phyloP scores from a whole-genome alignment of 192 early-diverging fungal species.

The Pilaira anomala region DNA sequence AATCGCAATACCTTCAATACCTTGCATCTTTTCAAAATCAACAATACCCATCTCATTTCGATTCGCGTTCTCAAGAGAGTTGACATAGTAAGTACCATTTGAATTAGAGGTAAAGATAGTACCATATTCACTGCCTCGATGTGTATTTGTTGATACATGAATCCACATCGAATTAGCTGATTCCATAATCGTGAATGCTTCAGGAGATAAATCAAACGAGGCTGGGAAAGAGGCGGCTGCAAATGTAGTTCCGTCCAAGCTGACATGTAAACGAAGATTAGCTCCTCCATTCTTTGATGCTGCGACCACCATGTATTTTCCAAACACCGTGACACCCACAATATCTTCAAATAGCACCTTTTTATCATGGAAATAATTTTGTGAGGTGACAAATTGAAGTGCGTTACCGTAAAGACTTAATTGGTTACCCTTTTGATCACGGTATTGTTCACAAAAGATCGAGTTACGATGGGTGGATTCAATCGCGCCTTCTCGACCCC shows the following conservation, averaged over 20 bases:
- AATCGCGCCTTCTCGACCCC: conserved; percentile 59
- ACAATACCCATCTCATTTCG: conserved; percentile 72
- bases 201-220: conserved; percentile 51
- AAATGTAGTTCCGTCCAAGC: conserved; percentile 70
- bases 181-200: conserved; percentile 73
- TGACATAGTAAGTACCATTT: conserved; percentile 80
- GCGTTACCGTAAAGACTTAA: conserved; percentile 48
- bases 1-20: conserved; percentile 80
- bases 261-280: conserved; percentile 59
- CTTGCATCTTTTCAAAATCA: conserved; percentile 91
- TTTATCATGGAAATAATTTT: conserved; percentile 50
- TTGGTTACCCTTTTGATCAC: conserved; percentile 57
- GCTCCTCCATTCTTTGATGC: conserved; percentile 41
- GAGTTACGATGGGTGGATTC: conserved; percentile 47
- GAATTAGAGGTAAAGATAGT: conserved; percentile 88
- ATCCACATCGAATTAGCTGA: conserved; percentile 62
- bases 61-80: conserved; percentile 70
- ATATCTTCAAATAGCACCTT: conserved; percentile 63
- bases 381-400: conserved; percentile 63
- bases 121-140: conserved; percentile 66
- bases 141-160: conserved; percentile 59
- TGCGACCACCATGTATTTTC: conserved; percentile 79
- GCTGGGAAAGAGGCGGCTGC: conserved; percentile 76
- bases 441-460: conserved; percentile 76
- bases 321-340: conserved; percentile 76